These are phyloP conservation scores for Ceratocystis eucalypticola DNA, from an alignment of 2,329 filamentous ascomycete species.

Conservation along the genomic window DNA sequence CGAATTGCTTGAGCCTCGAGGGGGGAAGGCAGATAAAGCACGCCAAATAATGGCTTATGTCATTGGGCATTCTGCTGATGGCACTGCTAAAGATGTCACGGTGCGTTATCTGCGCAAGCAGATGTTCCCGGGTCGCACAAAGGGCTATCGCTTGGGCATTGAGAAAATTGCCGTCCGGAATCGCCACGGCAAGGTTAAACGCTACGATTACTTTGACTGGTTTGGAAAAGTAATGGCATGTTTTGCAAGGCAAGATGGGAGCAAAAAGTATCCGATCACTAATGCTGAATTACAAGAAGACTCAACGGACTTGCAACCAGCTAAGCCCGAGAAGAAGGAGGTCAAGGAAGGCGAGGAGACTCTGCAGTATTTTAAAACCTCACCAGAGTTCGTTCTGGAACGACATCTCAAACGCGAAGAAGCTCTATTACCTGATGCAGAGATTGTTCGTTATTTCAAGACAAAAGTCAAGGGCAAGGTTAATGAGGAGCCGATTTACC, in stretches of 20 bases:
- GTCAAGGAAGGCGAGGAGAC: slow-evolving; percentile 66
- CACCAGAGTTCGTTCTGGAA: slow-evolving; percentile 70
- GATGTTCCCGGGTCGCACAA: slow-evolving; percentile 76
- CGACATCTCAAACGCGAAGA: slow-evolving; percentile 86
- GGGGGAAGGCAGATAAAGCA: slow-evolving; percentile 66
- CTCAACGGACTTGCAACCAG: slow-evolving; percentile 57
- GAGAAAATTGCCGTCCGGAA: slow-evolving; percentile 75
- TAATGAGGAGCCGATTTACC: slow-evolving; percentile 68
- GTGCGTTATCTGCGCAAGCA: slow-evolving; percentile 76
- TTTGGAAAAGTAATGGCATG: slow-evolving; percentile 67
- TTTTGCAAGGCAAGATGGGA: slow-evolving; percentile 41
- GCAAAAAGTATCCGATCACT: slow-evolving; percentile 41
- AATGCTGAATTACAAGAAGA: slow-evolving; percentile 71
- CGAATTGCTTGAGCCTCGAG: slow-evolving; percentile 67
- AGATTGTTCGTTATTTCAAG: slow-evolving; percentile 60
- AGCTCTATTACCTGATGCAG: slow-evolving; percentile 56
- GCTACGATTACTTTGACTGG: slow-evolving; percentile 74
- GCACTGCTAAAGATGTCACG: slow-evolving; percentile 88
- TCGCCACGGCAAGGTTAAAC: slow-evolving; percentile 60
- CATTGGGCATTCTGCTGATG: slow-evolving; percentile 67
- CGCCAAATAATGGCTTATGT: slow-evolving; percentile 87
- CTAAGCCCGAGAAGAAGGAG: slow-evolving; percentile 58
- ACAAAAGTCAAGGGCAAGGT: slow-evolving; percentile 60
- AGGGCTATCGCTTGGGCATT: slow-evolving; percentile 61
- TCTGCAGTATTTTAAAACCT: slow-evolving; percentile 76